Evolutionary conservation across 139 green algal genomes (phyloP), one percentile per base, ranked within the genome.

Genomic region (Auxenochlorella pyrenoidosa): DNA sequence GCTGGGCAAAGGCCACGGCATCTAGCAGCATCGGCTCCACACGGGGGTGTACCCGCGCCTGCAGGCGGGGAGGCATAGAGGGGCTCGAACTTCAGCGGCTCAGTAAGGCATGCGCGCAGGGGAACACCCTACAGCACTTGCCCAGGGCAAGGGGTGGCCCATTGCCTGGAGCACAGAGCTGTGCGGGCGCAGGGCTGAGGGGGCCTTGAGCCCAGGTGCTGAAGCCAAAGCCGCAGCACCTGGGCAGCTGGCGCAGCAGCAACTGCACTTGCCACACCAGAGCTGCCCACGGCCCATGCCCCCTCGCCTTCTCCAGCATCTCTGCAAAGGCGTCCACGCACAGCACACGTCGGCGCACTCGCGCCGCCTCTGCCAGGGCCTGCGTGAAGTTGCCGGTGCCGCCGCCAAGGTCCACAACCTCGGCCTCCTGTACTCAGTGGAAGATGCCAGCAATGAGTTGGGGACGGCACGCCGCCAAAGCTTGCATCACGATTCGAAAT

Each of bases 321-420:
- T 87, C 83, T 0, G 59, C 54, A 72, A 82, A 87, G 26, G 72
- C 38, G 36, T 87, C 83, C 13, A 87, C 83, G 51, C 83, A 87
- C 83, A 87, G 71, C 83, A 87, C 83, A 10, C 83, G 83, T 10
- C 28, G 71, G 36, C 54, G 51, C 26, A 30, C 59, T 12, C 28
- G 44, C 2, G 68, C 68, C 13, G 82, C 68, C 43, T 79, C 70
- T 1, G 83, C 83, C 26, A 82, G 71, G 16, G 71, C 83, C 83
- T 87, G 83, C 5, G 51, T 82, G 72, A 87, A 87, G 83, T 87
- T 87, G 36, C 83, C 83, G 16, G 83, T 87, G 83, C 83, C 83
- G 28, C 83, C 83, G 5, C 83, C 83, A 24, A 87, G 71, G 72
- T 87, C 83, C 51, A 87, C 83, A 10, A 87, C 73, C 10, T 47